Evolutionary conservation across 2,329 filamentous ascomycete genomes (phyloP).

Genomic region (Microcera coccophila): DNA sequence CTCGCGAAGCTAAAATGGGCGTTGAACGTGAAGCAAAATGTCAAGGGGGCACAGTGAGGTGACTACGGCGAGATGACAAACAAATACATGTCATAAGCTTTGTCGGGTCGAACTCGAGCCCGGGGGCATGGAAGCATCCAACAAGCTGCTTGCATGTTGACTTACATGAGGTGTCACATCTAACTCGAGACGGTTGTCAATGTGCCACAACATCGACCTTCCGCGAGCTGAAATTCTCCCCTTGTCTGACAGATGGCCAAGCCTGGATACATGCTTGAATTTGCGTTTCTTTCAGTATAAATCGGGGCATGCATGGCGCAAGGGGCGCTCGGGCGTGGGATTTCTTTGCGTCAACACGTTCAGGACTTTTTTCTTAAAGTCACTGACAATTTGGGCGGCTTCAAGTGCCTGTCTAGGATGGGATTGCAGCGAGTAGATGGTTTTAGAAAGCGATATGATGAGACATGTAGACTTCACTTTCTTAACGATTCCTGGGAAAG

Average conservation of each 20-base stretch:
- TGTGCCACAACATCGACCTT: no score
- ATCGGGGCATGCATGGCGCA: background rate
- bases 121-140: no score
- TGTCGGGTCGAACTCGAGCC: no score
- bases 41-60: constrained; percentile 50
- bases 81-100: no score
- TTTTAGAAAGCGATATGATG: background rate
- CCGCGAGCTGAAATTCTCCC: no score
- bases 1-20: constrained; percentile 70
- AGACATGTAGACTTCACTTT: constrained; percentile 6
- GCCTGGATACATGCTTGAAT: background rate
- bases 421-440: background rate
- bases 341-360: background rate
- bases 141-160: no score
- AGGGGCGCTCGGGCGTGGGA: constrained; percentile 4
- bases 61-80: constrained; percentile 9
- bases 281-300: background rate
- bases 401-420: background rate
- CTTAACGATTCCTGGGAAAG: constrained; percentile 8
- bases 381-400: background rate
- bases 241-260: background rate
- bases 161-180: no score
- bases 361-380: background rate
- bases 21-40: constrained; percentile 61
- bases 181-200: no score